These are phyloP conservation scores for Cenchrus fungigraminus DNA, from an alignment of 176 grass and related monocot genomes.

Conservation along the genomic window DNA sequence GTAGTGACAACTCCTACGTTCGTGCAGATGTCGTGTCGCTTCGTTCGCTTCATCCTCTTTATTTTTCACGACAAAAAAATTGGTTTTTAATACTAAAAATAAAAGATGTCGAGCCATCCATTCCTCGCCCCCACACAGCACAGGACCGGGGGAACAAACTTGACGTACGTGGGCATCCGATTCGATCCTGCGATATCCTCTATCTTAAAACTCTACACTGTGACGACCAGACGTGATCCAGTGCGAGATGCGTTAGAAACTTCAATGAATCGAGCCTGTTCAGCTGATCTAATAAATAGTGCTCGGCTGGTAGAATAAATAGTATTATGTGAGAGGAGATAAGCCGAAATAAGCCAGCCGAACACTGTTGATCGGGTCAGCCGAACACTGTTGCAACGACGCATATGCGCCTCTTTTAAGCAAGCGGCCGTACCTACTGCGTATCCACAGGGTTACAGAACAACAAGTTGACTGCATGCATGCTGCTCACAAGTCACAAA, in stretches of 20 bases:
- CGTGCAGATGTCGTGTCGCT: slow-evolving; percentile 26
- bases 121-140: background rate
- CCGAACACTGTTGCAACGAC: background rate
- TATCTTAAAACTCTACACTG: slow-evolving; percentile 11
- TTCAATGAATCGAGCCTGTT: background rate
- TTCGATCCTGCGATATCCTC: slow-evolving; percentile 21
- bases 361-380: no score
- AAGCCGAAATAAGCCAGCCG: no score
- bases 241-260: slow-evolving; percentile 31
- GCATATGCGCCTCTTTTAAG: slow-evolving; percentile 9
- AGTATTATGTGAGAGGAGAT: no score
- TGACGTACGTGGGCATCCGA: slow-evolving; percentile 44
- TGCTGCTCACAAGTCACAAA: background rate
- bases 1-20: slow-evolving; percentile 15
- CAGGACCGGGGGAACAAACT: slow-evolving; percentile 22
- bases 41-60: background rate
- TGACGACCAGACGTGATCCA: slow-evolving; percentile 15
- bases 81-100: background rate
- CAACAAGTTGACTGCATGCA: slow-evolving; percentile 24
- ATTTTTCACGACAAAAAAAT: background rate
- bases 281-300: no score
- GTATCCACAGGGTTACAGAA: background rate
- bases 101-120: background rate
- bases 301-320: no score
- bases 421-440: background rate